Conservation (phyloP, 1,139 yeast genomes). For the Debaryomycetaceae sp. region DNA sequence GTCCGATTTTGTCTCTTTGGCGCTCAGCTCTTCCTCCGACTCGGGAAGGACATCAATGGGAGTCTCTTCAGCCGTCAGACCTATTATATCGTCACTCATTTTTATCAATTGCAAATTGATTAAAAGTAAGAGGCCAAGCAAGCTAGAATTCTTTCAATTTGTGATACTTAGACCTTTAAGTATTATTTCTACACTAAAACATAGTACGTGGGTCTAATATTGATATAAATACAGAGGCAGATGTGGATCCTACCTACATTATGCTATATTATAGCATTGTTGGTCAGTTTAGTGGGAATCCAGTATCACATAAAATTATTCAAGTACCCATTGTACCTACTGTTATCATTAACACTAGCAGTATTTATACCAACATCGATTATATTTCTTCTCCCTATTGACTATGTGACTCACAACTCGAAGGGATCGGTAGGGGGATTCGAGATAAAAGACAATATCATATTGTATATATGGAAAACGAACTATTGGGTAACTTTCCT, state of each 20-base stretch:
- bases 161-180: background rate
- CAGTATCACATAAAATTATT: conserved; percentile 36
- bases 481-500: conserved; percentile 79
- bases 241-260: conserved; percentile 32
- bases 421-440: conserved; percentile 20
- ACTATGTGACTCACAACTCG: conserved; percentile 35
- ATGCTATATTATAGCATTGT: conserved; percentile 27
- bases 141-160: background rate
- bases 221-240: no score
- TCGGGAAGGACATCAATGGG: no score
- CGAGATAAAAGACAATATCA: conserved; percentile 37
- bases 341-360: conserved; percentile 34
- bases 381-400: conserved; percentile 38
- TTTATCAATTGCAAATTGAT: background rate
- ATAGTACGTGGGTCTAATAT: no score
- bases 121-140: no score
- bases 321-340: conserved; percentile 32
- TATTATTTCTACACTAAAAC: no score
- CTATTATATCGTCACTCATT: background rate
- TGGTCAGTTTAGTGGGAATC: conserved; percentile 32
- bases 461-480: conserved; percentile 62
- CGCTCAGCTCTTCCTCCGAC: no score
- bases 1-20: no score
- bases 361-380: conserved; percentile 45
- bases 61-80: no score